Base-by-base conservation (phyloP, 371 early-diverging fungal species). In the Cokeromyces recurvatus region DNA sequence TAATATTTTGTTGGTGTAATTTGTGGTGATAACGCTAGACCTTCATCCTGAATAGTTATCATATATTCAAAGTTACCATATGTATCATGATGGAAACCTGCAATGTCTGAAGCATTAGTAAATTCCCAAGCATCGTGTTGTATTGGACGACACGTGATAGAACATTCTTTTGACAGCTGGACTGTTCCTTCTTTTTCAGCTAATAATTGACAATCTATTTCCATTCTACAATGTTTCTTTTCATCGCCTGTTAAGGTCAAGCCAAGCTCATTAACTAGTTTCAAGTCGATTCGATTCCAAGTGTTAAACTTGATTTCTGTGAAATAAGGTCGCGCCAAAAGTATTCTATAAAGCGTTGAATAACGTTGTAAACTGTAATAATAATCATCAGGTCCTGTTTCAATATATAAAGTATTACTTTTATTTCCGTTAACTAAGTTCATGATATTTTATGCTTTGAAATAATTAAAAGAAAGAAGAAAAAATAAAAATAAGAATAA, bases 231-330 rank as follows among this genome's bases (percentile, higher is more conserved):
- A 2, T 38, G 21, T 2, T n/a, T 38, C 17, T 46, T 44, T 31
- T 48, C 34, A 0, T 50, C 29, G 1, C 54, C 55, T 0, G 36
- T 48, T 3, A 59, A 37, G 0, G 60, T 27, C n/a, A 68, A 29
- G 1, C 66, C 68, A 16, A 65, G 38, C 24, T 72, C 73, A 34
- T 66, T 72, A 6, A 66, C 64, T 2, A 72, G 17, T 15, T 59
- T 54, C 15, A 72, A 37, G 29, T 65, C 62, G 21, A 72, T 43
- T 12, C 66, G 54, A 23, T 65, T 45, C 73, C 73, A 72, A 4
- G 47, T 37, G 15, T 55, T 55, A 4, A 51, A 32, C 0, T 37
- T n/a, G 6, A 67, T 14, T 9, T 43, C 38, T 3, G 23, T 46
- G 2, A 27, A 25, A 23, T 57, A 52, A 7, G 59, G 57, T 12